Base-by-base conservation (phyloP, 2,329 filamentous ascomycete genomes). In the Sporothrix brunneoviolacea region DNA sequence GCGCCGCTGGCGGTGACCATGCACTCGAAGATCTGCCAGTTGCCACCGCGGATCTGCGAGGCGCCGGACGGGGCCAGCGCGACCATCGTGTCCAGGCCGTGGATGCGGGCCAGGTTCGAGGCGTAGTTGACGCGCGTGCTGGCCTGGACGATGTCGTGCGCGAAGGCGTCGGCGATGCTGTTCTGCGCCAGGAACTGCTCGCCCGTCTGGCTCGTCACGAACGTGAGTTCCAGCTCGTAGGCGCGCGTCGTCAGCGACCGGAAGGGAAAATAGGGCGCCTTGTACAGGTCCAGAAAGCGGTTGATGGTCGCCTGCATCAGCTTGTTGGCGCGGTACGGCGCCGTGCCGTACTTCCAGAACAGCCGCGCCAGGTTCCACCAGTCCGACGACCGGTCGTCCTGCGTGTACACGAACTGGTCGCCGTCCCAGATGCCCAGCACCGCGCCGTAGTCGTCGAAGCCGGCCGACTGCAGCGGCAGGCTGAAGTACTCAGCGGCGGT, bases 121-220 rank as follows among this genome's bases (percentile, higher is more conserved):
- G 87, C 93, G 68, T 96, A 98, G 66, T 97, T 97, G 56, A 96
- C 91, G 18, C 93, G 79, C 1, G 93, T 96, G 51, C 83, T 86
- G 2, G 91, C 88, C 68, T 97, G 91, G 22, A 97, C 81, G 42
- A 98, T 80, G 45, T 98, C 88, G 13, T 80, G 79, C 0, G 83
- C 74, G 63, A 95, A 97, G 0, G 71, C 64, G 0, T 74, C 70
- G 21, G 77, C 73, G 50, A 96, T 82, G 41, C 79, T 78, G 59
- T 89, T 86, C 35, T 77, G 69, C 22, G 72, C 72, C 12, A 97
- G 70, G 56, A 84, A 86, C 61, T 90, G 79, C 54, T 82, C 74
- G 5, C 91, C 93, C 0, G 90, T 89, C 8, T 82, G 66, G 0
- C 79, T 77, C 0, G 88, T 91, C 1, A 81, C 72, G 47, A 77